Conservation (phyloP, 139 green algal species). For the Micractinium conductrix region DNA sequence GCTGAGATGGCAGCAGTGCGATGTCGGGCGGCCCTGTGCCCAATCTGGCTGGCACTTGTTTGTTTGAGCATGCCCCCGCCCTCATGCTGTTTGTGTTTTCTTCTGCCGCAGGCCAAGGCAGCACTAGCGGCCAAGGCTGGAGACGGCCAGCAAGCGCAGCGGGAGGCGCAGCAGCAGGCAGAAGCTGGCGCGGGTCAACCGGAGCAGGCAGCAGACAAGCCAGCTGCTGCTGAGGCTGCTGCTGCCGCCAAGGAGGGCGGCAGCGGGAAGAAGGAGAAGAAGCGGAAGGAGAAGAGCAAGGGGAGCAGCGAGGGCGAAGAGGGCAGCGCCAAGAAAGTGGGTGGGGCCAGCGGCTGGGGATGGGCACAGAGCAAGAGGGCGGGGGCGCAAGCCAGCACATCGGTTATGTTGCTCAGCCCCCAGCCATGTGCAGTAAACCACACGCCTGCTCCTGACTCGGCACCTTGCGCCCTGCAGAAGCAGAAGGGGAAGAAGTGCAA, state of each 20-base stretch:
- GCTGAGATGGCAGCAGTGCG: not conserved
- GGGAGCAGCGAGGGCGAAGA: constrained; percentile 24
- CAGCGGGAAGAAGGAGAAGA: not conserved
- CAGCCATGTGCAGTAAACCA: too few relatives aligned
- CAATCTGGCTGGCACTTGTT: not conserved
- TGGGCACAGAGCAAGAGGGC: not conserved
- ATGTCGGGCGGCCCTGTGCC: not conserved
- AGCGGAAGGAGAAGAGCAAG: constrained; percentile 23
- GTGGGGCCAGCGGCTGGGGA: not conserved
- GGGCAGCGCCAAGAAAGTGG: not conserved
- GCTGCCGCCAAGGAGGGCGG: not conserved
- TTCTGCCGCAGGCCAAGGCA: constrained; percentile 36
- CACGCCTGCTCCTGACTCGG: too few relatives aligned
- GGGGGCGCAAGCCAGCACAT: not conserved
- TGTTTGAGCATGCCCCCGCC: not conserved
- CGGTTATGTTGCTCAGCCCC: too few relatives aligned
- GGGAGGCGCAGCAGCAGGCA: not conserved
- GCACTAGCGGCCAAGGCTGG: constrained; percentile 46
- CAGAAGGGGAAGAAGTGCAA: constrained; percentile 46
- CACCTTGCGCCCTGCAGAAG: too few relatives aligned
- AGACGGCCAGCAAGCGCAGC: not conserved
- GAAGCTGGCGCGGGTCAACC: not conserved
- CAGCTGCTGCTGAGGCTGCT: not conserved
- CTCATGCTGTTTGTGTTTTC: not conserved
- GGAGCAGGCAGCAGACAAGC: not conserved